phyloP scores from a whole-genome alignment of 2,329 filamentous ascomycete genomes.

The Colletotrichum cuscutae region DNA sequence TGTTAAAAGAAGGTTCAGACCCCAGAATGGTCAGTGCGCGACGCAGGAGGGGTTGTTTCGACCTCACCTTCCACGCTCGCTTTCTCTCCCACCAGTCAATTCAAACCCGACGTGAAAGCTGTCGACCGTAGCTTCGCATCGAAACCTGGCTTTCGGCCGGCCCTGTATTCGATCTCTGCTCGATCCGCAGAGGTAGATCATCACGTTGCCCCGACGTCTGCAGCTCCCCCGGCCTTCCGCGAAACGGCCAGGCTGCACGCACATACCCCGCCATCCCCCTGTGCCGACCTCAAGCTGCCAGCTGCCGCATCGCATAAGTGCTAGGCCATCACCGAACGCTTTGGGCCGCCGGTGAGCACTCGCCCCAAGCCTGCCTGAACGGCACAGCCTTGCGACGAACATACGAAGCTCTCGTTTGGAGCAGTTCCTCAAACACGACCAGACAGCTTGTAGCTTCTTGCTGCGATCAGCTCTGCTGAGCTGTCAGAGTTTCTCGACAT shows the following conservation, averaged over 20 bases:
- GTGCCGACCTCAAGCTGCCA: slow-evolving; percentile 2
- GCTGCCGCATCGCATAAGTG: slow-evolving; percentile 5
- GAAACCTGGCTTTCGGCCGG: slow-evolving; percentile 11
- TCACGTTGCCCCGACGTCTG: slow-evolving; percentile 24
- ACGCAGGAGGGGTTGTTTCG: slow-evolving; percentile 29
- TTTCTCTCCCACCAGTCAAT: slow-evolving; percentile 18
- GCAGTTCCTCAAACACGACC: not conserved
- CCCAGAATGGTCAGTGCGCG: slow-evolving; percentile 26
- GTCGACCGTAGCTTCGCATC: not conserved
- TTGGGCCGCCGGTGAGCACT: slow-evolving; percentile 4
- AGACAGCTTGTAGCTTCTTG: not conserved
- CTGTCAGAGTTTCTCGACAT: slow-evolving; percentile 15
- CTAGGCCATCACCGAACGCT: slow-evolving; percentile 1
- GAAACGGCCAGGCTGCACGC: slow-evolving; percentile 4
- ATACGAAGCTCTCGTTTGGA: slow-evolving; percentile 2
- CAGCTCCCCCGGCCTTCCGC: slow-evolving; percentile 5
- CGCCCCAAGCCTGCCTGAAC: slow-evolving; percentile 9
- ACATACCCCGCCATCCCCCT: not conserved
- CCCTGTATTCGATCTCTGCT: slow-evolving; percentile 9
- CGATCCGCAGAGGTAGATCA: not conserved
- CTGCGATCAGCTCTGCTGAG: not conserved
- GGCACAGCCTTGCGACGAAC: not conserved
- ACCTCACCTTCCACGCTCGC: slow-evolving; percentile 19
- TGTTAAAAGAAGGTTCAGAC: slow-evolving; percentile 2
- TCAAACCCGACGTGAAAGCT: not conserved